Conservation (phyloP, 176 grass and related monocot species). For the Zoysia japonica region DNA sequence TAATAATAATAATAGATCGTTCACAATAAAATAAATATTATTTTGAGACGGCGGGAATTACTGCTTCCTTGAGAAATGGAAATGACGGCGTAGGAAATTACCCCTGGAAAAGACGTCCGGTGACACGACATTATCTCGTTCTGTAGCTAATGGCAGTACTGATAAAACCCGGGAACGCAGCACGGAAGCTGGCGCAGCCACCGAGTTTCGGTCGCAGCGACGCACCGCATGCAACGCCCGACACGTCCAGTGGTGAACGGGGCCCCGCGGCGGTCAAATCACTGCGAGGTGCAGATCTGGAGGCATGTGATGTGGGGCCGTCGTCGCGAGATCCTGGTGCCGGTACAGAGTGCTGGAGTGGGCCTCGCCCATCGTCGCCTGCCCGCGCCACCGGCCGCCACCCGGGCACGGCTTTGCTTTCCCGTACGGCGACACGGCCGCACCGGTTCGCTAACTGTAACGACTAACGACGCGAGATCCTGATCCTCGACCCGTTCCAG, state of each 20-base stretch:
- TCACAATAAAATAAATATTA: no score
- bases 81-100: neutral
- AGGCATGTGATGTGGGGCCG: slow-evolving; percentile 19
- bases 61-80: neutral
- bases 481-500: neutral
- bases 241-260: slow-evolving; percentile 16
- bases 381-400: neutral
- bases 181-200: neutral
- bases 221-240: no score
- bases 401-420: neutral
- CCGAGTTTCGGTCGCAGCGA: neutral
- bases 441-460: slow-evolving; percentile 15
- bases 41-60: no score
- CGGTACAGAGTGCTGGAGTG: neutral
- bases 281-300: slow-evolving; percentile 43
- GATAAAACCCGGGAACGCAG: neutral
- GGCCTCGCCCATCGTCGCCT: neutral
- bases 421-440: neutral
- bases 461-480: neutral
- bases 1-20: no score
- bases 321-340: slow-evolving; percentile 27
- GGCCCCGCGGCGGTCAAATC: slow-evolving; percentile 34
- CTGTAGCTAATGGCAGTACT: neutral
- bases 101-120: no score
- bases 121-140: no score